Base-by-base conservation (phyloP, 2,329 filamentous ascomycete species). In the Pyrenophora teres region DNA sequence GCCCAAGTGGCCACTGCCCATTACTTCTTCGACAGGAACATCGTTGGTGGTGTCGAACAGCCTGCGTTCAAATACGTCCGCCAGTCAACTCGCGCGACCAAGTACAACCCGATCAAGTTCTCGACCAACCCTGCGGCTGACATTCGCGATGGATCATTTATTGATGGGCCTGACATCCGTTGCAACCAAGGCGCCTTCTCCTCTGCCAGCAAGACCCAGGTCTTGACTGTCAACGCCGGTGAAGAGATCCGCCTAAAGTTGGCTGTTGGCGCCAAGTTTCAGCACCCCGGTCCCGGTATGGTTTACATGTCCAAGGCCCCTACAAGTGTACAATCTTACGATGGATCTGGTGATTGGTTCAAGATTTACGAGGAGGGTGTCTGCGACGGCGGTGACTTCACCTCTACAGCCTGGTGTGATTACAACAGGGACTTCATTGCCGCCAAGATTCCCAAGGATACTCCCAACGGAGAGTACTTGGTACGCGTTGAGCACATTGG, bases 401-500 rank as follows among this genome's bases (percentile, higher is more conserved):
- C 46, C 35, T 56, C 51, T 8, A 53, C 48, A 33, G 55, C 59
- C 32, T 63, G 65, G 63, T 64, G 60, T 61, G 62, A 51, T 33
- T 74, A 55, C 42, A 52, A 60, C 53, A 54, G 53, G 43, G 47
- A 60, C 37, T 55, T 41, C n/a, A 36, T 65, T 50, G 60, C 53
- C 13, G 72, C 69, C 51, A 71, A 63, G 19, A 69, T 78, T 31
- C 76, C 77, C 18, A 62, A 60, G 15, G 65, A 67, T 21, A 71
- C 69, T 8, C 75, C 76, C 12, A 58, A 65, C 21, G 77, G 77
- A n/a, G 64, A 78, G 59, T 78, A 79, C 61, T 66, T 79, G 16
- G 57, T 77, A 18, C 70, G 76, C 12, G 63, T 73, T 35, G 77
- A 79, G 66, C 76, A 78, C 51, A 76, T 79, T 35, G 76, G 66